phyloP scores from a whole-genome alignment of 768 basidiomycete genomes.

The Tulasnella sp. region DNA sequence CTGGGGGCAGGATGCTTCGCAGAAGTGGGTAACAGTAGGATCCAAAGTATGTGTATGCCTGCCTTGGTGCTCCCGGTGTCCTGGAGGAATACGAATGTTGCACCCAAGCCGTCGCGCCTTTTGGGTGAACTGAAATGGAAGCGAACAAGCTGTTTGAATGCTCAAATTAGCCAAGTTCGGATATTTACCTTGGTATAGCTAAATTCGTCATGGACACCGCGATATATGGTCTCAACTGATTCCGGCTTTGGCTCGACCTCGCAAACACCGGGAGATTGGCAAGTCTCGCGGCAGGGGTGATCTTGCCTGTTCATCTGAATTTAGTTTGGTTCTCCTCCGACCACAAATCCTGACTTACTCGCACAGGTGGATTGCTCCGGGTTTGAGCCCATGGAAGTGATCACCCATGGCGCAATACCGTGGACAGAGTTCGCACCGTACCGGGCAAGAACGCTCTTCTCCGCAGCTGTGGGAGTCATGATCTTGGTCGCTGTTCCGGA shows the following conservation, averaged over 20 bases:
- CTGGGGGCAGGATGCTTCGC: constrained; percentile 19
- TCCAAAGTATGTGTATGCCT: constrained; percentile 7
- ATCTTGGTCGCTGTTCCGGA: background rate
- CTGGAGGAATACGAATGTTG: background rate
- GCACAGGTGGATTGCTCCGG: constrained; percentile 21
- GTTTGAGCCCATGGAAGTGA: constrained; percentile 14
- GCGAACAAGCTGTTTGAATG: too few species aligned
- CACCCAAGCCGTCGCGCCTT: constrained; percentile 23
- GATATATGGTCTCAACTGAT: constrained; percentile 28
- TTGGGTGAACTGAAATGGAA: constrained; percentile 31
- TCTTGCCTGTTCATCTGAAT: constrained; percentile 18
- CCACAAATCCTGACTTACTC: too few species aligned
- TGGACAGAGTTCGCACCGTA: constrained; percentile 21
- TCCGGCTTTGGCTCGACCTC: constrained; percentile 1
- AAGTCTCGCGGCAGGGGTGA: constrained; percentile 6
- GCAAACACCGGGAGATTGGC: constrained; percentile 26
- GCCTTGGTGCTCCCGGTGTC: constrained; percentile 12
- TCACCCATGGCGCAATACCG: constrained; percentile 17
- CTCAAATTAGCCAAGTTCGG: too few species aligned
- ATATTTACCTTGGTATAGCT: constrained; percentile 27
- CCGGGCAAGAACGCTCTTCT: constrained; percentile 8
- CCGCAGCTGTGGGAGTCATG: constrained; percentile 23
- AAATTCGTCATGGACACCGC: constrained; percentile 19
- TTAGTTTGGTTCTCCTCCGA: too few species aligned
- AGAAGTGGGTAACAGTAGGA: background rate